Percentiles rank a stretch among this genome's conserved stretches.
Evolutionary conservation across 2,329 filamentous ascomycete species (phyloP).

Genomic region (Bretziella fagacearum): DNA sequence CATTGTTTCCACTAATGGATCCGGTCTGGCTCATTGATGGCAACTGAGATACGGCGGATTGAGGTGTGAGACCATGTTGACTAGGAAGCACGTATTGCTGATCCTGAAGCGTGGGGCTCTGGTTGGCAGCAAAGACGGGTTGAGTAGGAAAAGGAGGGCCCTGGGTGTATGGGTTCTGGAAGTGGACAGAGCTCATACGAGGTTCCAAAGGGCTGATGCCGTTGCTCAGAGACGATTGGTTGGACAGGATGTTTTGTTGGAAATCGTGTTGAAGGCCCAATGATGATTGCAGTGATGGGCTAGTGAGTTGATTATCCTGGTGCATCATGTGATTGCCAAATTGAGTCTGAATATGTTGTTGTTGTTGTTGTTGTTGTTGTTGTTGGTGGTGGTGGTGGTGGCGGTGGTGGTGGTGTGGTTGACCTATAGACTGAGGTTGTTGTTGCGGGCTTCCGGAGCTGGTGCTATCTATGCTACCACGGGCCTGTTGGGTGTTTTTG

Average conservation of each 20-base stretch:
- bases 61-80: background rate
- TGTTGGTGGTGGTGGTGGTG: too few relatives aligned
- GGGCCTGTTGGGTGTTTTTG: constrained; percentile 24
- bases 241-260: background rate
- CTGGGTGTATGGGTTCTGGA: background rate
- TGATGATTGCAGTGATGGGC: too few relatives aligned
- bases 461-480: background rate
- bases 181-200: background rate
- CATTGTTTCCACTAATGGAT: background rate
- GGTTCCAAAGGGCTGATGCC: constrained; percentile 4
- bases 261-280: constrained; percentile 4
- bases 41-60: background rate
- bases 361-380: too few relatives aligned
- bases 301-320: too few relatives aligned
- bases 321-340: too few relatives aligned
- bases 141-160: background rate
- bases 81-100: background rate
- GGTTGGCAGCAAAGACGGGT: background rate
- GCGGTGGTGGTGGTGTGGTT: too few relatives aligned
- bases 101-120: background rate
- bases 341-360: too few relatives aligned
- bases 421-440: constrained; percentile 1
- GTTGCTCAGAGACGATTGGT: background rate
- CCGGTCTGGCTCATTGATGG: background rate
- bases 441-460: background rate